Base-by-base conservation (phyloP, 768 basidiomycete genomes). In the Mycena amicta region DNA sequence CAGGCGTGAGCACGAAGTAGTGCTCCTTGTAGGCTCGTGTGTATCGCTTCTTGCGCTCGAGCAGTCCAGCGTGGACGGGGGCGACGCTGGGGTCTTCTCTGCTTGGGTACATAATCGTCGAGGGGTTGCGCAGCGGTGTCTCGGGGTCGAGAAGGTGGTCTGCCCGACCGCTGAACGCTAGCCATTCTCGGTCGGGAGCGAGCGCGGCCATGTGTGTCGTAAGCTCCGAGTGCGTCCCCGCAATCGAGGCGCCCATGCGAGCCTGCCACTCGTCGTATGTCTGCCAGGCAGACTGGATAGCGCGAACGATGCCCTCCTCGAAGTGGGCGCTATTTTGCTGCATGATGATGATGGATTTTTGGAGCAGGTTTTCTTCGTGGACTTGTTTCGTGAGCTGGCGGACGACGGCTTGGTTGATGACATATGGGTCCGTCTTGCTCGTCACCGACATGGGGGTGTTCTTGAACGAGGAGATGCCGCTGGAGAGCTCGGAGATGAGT, bases 81-180 rank as follows among this genome's bases (percentile, higher is more conserved):
- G 86, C 74, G 50, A 96, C 91, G 37, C 84, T 83, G 0, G 93
- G 89, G 68, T 99, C 95, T 59, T 94, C 91, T 74, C 93, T 96
- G 58, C 85, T 85, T 0, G 96, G 96, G 74, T 97, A 98, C 50
- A 82, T 77, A 68, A 98, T 89, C 33, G 80, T 75, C 54, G 81
- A 79, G 0, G 88, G 88, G 66, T 93, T 90, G 20, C 94, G 81
- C 16, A 98, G 80, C 2, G 96, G 96, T 0, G 96, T 99, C 67
- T 98, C 95, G 1, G 96, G 96, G 72, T 99, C 94, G 50, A 99
- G 82, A 16, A 99, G 84, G 72, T 98, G 96, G 70, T 98, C 96
- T 18, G 88, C 88, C 25, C 96, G 83, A 0, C 94, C 94, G 1
- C 92, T 88, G 73, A 99, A 98, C 5, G 92, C 83, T 62, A 98